Evolutionary conservation across 2,329 filamentous ascomycete genomes (phyloP).

Genomic region (Talaromyces verruculosus): DNA sequence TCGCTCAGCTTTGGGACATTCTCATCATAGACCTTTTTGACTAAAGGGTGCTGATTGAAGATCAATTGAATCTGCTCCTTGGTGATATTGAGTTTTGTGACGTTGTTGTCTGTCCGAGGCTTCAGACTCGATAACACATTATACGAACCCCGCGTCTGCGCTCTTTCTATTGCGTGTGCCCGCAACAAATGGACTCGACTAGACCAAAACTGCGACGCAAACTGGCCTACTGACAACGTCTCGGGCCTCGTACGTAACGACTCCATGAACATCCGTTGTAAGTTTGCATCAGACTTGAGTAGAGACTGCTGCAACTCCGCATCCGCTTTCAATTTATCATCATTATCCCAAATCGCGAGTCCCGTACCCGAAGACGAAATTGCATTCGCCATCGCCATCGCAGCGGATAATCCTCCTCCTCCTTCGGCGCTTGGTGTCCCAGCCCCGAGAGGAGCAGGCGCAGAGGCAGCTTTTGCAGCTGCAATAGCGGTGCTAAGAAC

Average conservation of each 20-base stretch:
- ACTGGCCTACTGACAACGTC: constrained; percentile 73
- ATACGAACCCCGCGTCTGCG: constrained; percentile 84
- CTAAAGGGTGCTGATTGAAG: constrained; percentile 86
- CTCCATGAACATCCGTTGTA: constrained; percentile 85
- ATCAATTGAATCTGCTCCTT: constrained; percentile 92
- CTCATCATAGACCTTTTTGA: constrained; percentile 88
- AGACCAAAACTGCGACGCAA: constrained; percentile 93
- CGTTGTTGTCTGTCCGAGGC: constrained; percentile 70
- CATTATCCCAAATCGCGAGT: constrained; percentile 72
- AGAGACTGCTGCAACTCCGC: constrained; percentile 83
- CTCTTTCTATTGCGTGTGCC: constrained; percentile 83
- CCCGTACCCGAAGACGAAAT: constrained; percentile 51
- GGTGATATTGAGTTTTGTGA: constrained; percentile 77
- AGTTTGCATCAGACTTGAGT: constrained; percentile 71
- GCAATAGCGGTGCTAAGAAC: constrained; percentile 75
- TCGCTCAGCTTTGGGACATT: constrained; percentile 81
- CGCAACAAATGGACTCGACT: constrained; percentile 81
- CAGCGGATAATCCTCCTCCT: constrained; percentile 55
- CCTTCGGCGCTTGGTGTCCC: constrained; percentile 36
- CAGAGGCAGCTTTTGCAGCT: constrained; percentile 58
- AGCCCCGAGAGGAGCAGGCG: constrained; percentile 29
- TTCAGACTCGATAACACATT: constrained; percentile 92
- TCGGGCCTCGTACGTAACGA: constrained; percentile 80
- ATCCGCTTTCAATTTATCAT: constrained; percentile 73
- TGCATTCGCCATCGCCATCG: constrained; percentile 76